A percentile compares a stretch with the other conserved stretches of the same genome.
These are phyloP conservation scores for Exophiala bonariae DNA, from an alignment of 2,329 filamentous ascomycete species.

Conservation along the genomic window DNA sequence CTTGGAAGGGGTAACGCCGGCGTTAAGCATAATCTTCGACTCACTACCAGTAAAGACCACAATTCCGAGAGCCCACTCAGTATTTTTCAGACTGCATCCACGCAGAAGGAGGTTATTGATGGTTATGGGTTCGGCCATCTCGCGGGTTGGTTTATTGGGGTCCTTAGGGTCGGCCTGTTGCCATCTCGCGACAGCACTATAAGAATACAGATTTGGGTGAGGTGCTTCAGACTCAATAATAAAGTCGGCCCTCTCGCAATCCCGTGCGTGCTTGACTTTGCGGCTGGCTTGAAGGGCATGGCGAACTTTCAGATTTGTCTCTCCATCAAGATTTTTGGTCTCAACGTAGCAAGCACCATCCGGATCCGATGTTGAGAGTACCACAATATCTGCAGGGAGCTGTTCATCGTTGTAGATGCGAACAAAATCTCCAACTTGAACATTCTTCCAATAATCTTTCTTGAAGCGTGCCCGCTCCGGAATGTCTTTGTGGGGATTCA, in stretches of 20 bases:
- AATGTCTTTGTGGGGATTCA: slow-evolving; percentile 68
- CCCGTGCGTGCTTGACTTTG: slow-evolving; percentile 79
- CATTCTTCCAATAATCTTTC: slow-evolving; percentile 90
- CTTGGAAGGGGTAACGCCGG: slow-evolving; percentile 92
- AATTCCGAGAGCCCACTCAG: slow-evolving; percentile 90
- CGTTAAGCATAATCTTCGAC: slow-evolving; percentile 99
- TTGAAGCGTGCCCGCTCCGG: slow-evolving; percentile 81
- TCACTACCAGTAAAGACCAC: slow-evolving; percentile 94
- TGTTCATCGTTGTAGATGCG: slow-evolving; percentile 96
- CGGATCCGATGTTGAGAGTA: slow-evolving; percentile 87
- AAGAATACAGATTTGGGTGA: slow-evolving; percentile 92
- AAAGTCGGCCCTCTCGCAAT: slow-evolving; percentile 90
- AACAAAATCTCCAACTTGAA: slow-evolving; percentile 94
- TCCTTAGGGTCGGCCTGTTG: slow-evolving; percentile 68
- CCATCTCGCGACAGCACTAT: slow-evolving; percentile 89
- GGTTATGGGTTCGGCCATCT: slow-evolving; percentile 88
- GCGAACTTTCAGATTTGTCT: slow-evolving; percentile 95
- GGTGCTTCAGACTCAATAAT: slow-evolving; percentile 85
- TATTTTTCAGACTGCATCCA: slow-evolving; percentile 91
- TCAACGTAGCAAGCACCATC: slow-evolving; percentile 97
- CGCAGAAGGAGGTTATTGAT: slow-evolving; percentile 95
- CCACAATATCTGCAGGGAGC: slow-evolving; percentile 87
- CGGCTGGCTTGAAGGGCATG: slow-evolving; percentile 85
- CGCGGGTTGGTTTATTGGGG: slow-evolving; percentile 61
- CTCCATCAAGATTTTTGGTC: slow-evolving; percentile 96